Evolutionary conservation across 306 rosid genomes (phyloP), one percentile per base, ranked within the genome.

Genomic region (Gastrolobium villosum): DNA sequence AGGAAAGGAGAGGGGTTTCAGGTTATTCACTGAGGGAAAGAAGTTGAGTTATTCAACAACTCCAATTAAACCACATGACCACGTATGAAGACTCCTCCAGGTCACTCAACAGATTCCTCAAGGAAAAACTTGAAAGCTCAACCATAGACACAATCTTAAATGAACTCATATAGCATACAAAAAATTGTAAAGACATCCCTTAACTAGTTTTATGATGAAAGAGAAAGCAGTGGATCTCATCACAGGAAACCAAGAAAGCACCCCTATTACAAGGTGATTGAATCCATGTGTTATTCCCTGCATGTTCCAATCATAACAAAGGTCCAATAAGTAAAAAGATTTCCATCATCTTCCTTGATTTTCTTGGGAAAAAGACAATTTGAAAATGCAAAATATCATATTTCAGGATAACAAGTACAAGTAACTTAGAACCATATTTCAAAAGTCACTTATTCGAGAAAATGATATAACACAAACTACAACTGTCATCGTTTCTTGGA

Each of bases 361-460:
- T 20, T 0, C 26, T 20, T 20, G 26, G 26, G 26, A 20, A 20
- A 20, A 20, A 56, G 80, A 9, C 34, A 75, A 76, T 28, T 72
- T 54, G 3, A 72, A 72, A 39, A 39, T 10, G 1, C 40, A 55
- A 40, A 10, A 72, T 39, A 26, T 54, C 26, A 71, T 10, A 55
- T 54, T 54, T 55, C 52, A 41, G 54, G 26, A 61, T 72, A 40
- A 37, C n/a, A 37, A 54, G 65, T 53, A 70, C 48, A 65, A 20
- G 43, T 65, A 20, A 20, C 53, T 39, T 40, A 30, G 40, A 30
- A 9, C 40, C 55, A 66, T 14, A 45, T 66, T 45, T 66, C 39
- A 46, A 45, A 72, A 10, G 45, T 11, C 40, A 72, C 40, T 40
- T 7, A 32, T 40, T 44, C 48, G 44, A 43, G 66, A 35, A 56